phyloP scores from a whole-genome alignment of 2,329 filamentous ascomycete species.

The Apiospora koreana region DNA sequence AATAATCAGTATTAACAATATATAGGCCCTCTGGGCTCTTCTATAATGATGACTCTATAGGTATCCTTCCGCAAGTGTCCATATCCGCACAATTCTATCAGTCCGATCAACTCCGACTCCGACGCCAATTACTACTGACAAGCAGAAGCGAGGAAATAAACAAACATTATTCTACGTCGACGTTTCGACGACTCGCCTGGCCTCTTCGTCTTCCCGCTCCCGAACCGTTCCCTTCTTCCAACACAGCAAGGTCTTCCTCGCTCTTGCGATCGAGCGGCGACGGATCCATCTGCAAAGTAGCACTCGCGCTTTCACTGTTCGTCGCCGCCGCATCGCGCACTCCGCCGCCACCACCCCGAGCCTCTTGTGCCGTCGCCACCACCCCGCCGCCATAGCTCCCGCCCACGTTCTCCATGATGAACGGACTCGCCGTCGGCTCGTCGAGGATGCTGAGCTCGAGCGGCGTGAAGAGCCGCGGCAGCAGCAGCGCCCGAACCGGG shows the following conservation, averaged over 20 bases:
- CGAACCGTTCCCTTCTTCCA: conserved; percentile 26
- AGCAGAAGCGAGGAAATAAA: too few species aligned
- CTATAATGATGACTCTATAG: not conserved
- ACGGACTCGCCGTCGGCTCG: conserved; percentile 72
- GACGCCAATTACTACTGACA: not conserved
- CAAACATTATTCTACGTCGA: not conserved
- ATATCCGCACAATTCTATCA: not conserved
- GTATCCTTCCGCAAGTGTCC: not conserved
- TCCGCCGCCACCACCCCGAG: conserved; percentile 10
- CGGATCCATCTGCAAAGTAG: conserved; percentile 2
- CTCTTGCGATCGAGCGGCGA: conserved; percentile 25
- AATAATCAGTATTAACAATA: not conserved
- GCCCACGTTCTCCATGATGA: conserved; percentile 76
- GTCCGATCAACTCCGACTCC: not conserved
- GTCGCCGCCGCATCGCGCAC: not conserved
- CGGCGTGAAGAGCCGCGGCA: conserved; percentile 61
- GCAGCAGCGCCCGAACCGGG: conserved; percentile 62
- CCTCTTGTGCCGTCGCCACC: conserved; percentile 8
- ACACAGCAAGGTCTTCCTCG: conserved; percentile 38
- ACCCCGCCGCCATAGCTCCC: conserved; percentile 54
- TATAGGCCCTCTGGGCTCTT: not conserved
- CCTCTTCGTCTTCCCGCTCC: not conserved
- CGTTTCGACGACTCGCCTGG: not conserved
- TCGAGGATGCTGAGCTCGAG: conserved; percentile 67
- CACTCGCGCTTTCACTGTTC: conserved; percentile 1